Evolutionary conservation across 2,329 filamentous ascomycete species (phyloP).

Genomic region (Colletotrichum higginsianum): DNA sequence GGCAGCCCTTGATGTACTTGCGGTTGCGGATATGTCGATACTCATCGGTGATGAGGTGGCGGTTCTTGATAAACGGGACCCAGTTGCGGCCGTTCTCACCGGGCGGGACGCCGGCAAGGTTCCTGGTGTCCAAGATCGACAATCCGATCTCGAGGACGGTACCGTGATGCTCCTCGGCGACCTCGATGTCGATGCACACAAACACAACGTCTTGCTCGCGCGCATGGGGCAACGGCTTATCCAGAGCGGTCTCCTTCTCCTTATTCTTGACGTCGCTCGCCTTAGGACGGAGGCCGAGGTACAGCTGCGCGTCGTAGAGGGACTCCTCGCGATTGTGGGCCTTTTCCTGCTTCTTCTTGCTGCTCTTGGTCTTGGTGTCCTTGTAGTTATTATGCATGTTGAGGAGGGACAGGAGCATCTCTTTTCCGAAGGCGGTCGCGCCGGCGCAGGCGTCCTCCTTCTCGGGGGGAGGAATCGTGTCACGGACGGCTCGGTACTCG

Average conservation of each 20-base stretch:
- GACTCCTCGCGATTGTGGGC: slow-evolving; percentile 23
- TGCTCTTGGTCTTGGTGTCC: slow-evolving; percentile 42
- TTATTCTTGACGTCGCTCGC: slow-evolving; percentile 14
- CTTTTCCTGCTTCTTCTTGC: slow-evolving; percentile 36
- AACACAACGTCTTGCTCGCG: slow-evolving; percentile 65
- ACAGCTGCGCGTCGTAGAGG: slow-evolving; percentile 37
- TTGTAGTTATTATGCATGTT: slow-evolving; percentile 45
- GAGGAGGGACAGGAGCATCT: slow-evolving; percentile 27
- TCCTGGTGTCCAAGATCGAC: slow-evolving; percentile 80
- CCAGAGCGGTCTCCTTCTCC: slow-evolving; percentile 20
- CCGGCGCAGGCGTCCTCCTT: slow-evolving; percentile 20
- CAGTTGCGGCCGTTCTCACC: slow-evolving; percentile 76
- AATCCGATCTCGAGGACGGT: slow-evolving; percentile 90
- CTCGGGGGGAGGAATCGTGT: slow-evolving; percentile 20
- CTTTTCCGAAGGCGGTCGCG: slow-evolving; percentile 22
- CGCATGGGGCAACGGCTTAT: slow-evolving; percentile 18
- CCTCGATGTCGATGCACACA: slow-evolving; percentile 86
- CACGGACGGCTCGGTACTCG: slow-evolving; percentile 30
- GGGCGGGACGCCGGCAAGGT: slow-evolving; percentile 68
- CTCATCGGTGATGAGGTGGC: slow-evolving; percentile 85
- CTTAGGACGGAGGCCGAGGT: slow-evolving; percentile 37
- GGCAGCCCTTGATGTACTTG: slow-evolving; percentile 79
- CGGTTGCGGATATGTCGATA: slow-evolving; percentile 76
- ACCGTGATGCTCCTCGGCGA: slow-evolving; percentile 77
- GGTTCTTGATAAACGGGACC: slow-evolving; percentile 75